Base-by-base conservation (phyloP, 2,329 filamentous ascomycete genomes). In the Penicillium occitanis region DNA sequence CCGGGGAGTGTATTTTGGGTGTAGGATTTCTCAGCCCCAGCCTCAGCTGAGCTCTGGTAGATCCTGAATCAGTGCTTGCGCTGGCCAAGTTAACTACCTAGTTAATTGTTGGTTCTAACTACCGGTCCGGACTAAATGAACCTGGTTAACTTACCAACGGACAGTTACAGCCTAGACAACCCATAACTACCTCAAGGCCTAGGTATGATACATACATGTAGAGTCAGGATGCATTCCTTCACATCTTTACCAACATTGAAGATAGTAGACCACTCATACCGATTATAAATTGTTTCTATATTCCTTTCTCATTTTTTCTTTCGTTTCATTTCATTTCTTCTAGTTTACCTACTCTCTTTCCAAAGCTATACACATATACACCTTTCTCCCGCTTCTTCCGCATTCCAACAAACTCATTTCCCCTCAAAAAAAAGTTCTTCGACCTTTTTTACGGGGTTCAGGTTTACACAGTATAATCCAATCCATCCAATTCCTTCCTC, bases 401-500 rank as follows among this genome's bases (percentile, higher is more conserved):
- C 42, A 37, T 44, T 44, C 17, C 42, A 19, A 19, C 17, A 17
- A 19, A 19, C 17, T n/a, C 42, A 7, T 8, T 8, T 3, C 17
- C 40, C 40, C 40, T 7, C 13, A 14, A 13, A 40, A 44, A 44
- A 42, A 44, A 13, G 11, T 2, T 13, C 11, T 37, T 37, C 11
- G 35, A 37, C 35, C 35, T 37, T 37, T 10, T 37, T 35, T 5
- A 14, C 35, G 11, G 11, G 35, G 7, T 8, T 10, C 17, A 19
- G 48, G 59, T n/a, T 35, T 73, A 73, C 70, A 76, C 81, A 51
- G 69, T 76, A 73, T 79, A 83, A 42, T 85, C 86, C 70, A 93
- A 76, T 7, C 78, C 81, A 57, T 90, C 86, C 67, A 99, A 82
- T 81, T 99, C 95, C 80, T 90, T 92, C 68, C 93, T 84, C 66